A percentile compares a stretch with the other conserved stretches of the same genome.
Conservation (phyloP, 495 filamentous ascomycete species). For the Margaritispora aquatica region DNA sequence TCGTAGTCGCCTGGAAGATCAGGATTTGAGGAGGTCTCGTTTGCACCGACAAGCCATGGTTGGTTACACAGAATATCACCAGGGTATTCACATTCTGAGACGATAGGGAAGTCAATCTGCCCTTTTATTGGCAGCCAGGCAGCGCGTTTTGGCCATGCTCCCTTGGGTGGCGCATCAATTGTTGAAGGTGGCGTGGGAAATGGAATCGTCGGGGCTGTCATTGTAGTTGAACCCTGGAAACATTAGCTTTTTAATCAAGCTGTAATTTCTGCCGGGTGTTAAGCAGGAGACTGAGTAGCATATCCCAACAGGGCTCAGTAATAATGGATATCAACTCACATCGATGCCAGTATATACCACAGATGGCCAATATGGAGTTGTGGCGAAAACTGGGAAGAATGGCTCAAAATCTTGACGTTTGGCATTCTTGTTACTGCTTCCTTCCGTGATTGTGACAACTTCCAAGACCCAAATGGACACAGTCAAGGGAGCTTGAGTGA, state of each 20-base stretch:
- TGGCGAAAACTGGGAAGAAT: slow-evolving; percentile 7
- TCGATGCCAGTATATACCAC: slow-evolving; percentile 10
- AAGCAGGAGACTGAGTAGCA: too few relatives aligned
- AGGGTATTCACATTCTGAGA: slow-evolving; percentile 5
- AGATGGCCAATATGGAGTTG: slow-evolving; percentile 16
- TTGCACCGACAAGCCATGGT: slow-evolving; percentile 6
- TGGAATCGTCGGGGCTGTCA: slow-evolving; percentile 3
- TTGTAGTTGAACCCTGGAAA: slow-evolving; percentile 8
- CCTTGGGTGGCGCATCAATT: too few relatives aligned
- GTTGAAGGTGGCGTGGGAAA: slow-evolving; percentile 16
- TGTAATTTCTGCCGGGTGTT: too few relatives aligned
- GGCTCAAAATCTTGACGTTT: not conserved
- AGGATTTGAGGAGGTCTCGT: too few relatives aligned
- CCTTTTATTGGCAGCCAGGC: too few relatives aligned
- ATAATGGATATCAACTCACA: too few relatives aligned
- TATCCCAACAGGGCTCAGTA: too few relatives aligned
- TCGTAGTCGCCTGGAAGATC: too few relatives aligned
- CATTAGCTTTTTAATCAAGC: too few relatives aligned
- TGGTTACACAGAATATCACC: slow-evolving; percentile 2
- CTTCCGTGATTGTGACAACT: slow-evolving; percentile 3
- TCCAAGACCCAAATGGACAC: slow-evolving; percentile 19
- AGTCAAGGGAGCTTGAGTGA: slow-evolving; percentile 21
- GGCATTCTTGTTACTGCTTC: slow-evolving; percentile 6
- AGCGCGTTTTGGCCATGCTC: too few relatives aligned
- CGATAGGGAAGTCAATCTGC: too few relatives aligned